Evolutionary conservation across 2,329 filamentous ascomycete species (phyloP), one percentile per base, ranked within the genome.

Genomic region (Huntiella abstrusa): DNA sequence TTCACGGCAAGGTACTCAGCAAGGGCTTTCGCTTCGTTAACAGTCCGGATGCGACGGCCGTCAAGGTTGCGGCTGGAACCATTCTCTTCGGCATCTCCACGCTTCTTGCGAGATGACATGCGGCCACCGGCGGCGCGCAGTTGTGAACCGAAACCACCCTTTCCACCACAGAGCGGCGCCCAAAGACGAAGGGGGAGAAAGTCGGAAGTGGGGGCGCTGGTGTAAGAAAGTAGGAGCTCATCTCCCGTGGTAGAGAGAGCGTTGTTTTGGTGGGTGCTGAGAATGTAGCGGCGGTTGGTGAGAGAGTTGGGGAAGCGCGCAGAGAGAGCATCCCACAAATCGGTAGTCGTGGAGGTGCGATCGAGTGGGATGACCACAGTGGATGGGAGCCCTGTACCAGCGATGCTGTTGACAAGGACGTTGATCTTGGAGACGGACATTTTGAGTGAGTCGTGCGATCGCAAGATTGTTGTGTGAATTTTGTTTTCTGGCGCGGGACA

Each of bases 61-160:
- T 96, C 91, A 2, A 98, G 70, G 54, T 96, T 98, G 52, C 91
- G 77, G 58, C 84, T 94, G 2, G 87, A 95, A 17, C 78, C 87
- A 56, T 92, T 88, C 51, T 85, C 79, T 34, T 93, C 85, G 45
- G 76, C 79, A 55, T 83, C 76, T 47, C 80, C 80, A 57, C 80
- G 80, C 69, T 88, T 91, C 67, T 92, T 92, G 56, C 75, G 74
- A n/a, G 83, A 88, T 2, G 86, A 93, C 91, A 98, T 98, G 65
- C 92, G 88, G 36, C 92, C 91, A 58, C 92, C 91, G 3, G 91
- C 91, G 0, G 92, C 91, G 58, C 92, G 84, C 34, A 98, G 77
- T 61, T 98, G 92, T 1, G 88, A 96, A 46, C 91, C 91, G 59
- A 98, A 98, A 57, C 91, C 91, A 62, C 91, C 91, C 60, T 98